phyloP scores from a whole-genome alignment of 345 rosid genomes.

The Psidium guajava region DNA sequence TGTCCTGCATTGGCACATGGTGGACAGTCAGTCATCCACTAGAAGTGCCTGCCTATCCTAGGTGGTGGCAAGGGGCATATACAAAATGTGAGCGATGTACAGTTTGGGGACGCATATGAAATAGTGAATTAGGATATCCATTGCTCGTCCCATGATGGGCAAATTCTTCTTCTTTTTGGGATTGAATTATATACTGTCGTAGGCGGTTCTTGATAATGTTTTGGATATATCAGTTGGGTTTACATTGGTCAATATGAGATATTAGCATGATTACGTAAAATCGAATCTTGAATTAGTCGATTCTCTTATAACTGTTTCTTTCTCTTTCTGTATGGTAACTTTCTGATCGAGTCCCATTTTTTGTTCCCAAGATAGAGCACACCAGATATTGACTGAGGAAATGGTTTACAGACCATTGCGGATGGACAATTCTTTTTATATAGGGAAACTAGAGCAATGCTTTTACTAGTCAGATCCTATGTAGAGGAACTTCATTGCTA shows the following conservation, averaged over 20 bases:
- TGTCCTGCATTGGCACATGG: slow-evolving; percentile 96
- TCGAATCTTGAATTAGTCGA: neutral
- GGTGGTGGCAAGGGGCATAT: slow-evolving; percentile 85
- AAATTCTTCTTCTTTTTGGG: neutral
- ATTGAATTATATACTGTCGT: neutral
- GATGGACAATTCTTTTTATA: neutral
- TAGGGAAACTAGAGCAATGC: neutral
- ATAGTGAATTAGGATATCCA: slow-evolving; percentile 55
- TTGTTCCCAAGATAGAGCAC: fast-evolving
- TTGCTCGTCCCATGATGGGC: neutral
- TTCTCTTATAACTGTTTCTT: neutral
- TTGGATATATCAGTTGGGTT: neutral
- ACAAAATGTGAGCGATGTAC: slow-evolving; percentile 84
- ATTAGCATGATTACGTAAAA: neutral
- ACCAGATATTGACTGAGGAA: neutral
- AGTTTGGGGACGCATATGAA: slow-evolving; percentile 79
- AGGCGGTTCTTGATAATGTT: neutral
- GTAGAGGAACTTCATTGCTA: neutral
- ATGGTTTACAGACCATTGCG: neutral
- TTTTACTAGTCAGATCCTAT: neutral
- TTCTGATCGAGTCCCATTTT: neutral
- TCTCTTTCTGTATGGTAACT: neutral
- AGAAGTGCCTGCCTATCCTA: slow-evolving; percentile 70
- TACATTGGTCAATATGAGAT: neutral
- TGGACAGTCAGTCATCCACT: slow-evolving; percentile 1